Evolutionary conservation across 1,139 yeast species (phyloP), one percentile per base, ranked within the genome.

Genomic region (Yamadazyma friedrichii): DNA sequence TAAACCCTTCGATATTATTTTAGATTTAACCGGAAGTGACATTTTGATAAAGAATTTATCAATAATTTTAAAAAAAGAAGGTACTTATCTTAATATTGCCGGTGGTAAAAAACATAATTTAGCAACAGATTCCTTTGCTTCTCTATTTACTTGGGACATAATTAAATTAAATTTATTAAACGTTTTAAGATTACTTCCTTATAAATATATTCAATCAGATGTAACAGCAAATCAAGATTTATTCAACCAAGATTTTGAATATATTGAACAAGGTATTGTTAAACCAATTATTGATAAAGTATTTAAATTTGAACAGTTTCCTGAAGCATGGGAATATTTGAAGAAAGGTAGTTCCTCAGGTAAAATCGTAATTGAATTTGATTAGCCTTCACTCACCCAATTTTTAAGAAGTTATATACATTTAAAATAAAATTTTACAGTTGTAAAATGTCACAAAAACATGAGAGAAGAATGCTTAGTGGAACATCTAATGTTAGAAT

Each of bases 331-430:
- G 40, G 73, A 74, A 5, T 65, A 61, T 45, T 56, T 83, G 29
- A 59, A 56, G 12, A 58, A 68, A 12, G 75, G 77, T 42, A 67
- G 60, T 39, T 81, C 84, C 3, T 70, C 68, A 43, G 95, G 95
- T 31, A 86, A 86, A 56, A 68, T 85, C 31, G 72, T 85, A 8
- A 47, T 78, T 27, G 35, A 40, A 31, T 41, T 47, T 26, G 35
- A 36, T 22, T 36, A 32, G 35, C 17, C 11, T 9, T 11, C 8
- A n/a, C n/a, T n/a, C n/a, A n/a, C n/a, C n/a, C n/a, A n/a, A n/a
- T n/a, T n/a, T n/a, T n/a, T n/a, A n/a, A n/a, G n/a, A n/a, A n/a
- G n/a, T n/a, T n/a, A n/a, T n/a, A n/a, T n/a, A n/a, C n/a, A n/a
- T n/a, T n/a, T n/a, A n/a, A n/a, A n/a, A n/a, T n/a, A n/a, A n/a